A percentile compares a stretch with the other conserved stretches of the same genome.
Conservation (phyloP, 2,329 filamentous ascomycete species). For the Pyrenophora graminea region DNA sequence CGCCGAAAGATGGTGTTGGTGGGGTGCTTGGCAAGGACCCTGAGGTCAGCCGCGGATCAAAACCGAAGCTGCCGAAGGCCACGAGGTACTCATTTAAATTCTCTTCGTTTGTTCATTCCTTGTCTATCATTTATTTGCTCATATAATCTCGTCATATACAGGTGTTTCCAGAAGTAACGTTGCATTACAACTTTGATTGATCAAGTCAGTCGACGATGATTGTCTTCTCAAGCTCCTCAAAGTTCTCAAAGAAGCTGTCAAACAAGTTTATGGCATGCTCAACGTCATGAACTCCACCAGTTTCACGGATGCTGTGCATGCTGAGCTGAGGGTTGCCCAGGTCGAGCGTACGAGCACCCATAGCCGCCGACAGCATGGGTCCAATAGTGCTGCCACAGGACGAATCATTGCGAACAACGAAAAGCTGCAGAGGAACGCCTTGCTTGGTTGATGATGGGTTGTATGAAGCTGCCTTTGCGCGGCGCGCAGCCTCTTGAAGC, state of each 20-base stretch:
- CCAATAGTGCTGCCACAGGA: slow-evolving; percentile 96
- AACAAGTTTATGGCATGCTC: slow-evolving; percentile 85
- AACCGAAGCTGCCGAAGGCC: slow-evolving; percentile 8
- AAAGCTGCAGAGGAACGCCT: slow-evolving; percentile 87
- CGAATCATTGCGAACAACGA: slow-evolving; percentile 94
- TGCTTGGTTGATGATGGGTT: slow-evolving; percentile 53
- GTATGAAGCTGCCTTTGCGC: slow-evolving; percentile 56
- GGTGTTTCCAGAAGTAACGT: not conserved
- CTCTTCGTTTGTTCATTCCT: not conserved
- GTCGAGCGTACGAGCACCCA: slow-evolving; percentile 88
- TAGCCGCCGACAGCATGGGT: slow-evolving; percentile 86
- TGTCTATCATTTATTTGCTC: slow-evolving; percentile 5
- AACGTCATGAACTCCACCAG: slow-evolving; percentile 84
- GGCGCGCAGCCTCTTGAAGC: slow-evolving; percentile 79
- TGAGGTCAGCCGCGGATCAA: slow-evolving; percentile 15
- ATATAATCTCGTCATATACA: slow-evolving; percentile 8
- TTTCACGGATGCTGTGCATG: slow-evolving; percentile 98
- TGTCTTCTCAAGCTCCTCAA: slow-evolving; percentile 78
- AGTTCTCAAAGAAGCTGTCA: slow-evolving; percentile 82
- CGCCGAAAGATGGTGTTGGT: slow-evolving; percentile 22
- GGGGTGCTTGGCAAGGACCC: slow-evolving; percentile 37
- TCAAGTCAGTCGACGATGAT: slow-evolving; percentile 75
- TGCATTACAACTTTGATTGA: slow-evolving; percentile 28
- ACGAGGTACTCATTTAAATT: slow-evolving; percentile 1
- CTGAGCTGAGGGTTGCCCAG: slow-evolving; percentile 91